Evolutionary conservation across 2,329 filamentous ascomycete species (phyloP), one percentile per base, ranked within the genome.

Genomic region (Pseudogymnoascus pannorum): DNA sequence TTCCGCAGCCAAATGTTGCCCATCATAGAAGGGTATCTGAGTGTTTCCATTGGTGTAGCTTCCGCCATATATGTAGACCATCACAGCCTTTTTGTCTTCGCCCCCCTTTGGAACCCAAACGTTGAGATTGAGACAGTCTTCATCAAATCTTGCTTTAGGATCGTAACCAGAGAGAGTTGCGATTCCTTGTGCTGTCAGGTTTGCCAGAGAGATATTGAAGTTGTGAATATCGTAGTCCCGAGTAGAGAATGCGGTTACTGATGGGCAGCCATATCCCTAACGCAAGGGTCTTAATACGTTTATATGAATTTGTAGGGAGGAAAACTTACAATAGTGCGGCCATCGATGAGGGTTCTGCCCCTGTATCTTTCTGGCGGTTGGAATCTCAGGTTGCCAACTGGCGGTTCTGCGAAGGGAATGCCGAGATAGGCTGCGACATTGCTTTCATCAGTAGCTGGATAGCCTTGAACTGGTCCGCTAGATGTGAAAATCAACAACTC

Each of bases 1-100:
- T 0, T 74, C 68, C 3, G 72, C 72, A 3, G 76, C 77, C 54
- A 80, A 73, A 64, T 75, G 72, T 31, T 75, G 74, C 26, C 78
- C 78, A 22, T 72, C 75, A 63, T 79, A 80, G 4, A 71, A 71
- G 0, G 72, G 71, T 16, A 70, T 72, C 57, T 74, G 68, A 0
- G 75, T 72, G 63, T 71, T 75, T 60, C 77, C 77, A 40, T 68
- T 68, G 1, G 64, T 69, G 58, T 77, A 78, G 0, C 70, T 75
- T 5, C 78, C 77, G 2, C 77, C 77, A 58, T 75, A 73, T 8
- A 79, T 73, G 72, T 75, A 79, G 20, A 79, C 69, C 38, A 79
- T 64, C 16, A 79, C 77, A 5, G 78, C 70, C 44, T 76, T 78
- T 38, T 71, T 69, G 12, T 61, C 57, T 5, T 69, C 69, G 5